phyloP scores from a whole-genome alignment of 2,329 filamentous ascomycete genomes.

The Diplodia intermedia region DNA sequence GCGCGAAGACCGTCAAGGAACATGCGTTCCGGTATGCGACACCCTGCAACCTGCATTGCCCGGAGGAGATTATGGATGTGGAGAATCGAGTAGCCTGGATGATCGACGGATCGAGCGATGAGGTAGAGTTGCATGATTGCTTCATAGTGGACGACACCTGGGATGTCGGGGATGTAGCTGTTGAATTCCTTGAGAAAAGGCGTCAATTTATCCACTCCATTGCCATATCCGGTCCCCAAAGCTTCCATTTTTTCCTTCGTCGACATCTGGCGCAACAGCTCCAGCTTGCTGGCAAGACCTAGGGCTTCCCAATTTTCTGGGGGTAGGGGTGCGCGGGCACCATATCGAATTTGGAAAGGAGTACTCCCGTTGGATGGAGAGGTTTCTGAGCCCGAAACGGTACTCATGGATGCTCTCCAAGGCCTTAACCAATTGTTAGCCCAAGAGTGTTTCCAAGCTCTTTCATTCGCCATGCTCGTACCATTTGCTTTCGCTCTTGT shows the following conservation, averaged over 20 bases:
- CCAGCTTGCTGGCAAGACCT: slow-evolving; percentile 9
- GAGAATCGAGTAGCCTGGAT: slow-evolving; percentile 18
- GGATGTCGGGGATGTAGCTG: slow-evolving; percentile 18
- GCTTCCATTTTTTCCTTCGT: slow-evolving; percentile 15
- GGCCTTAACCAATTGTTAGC: slow-evolving; percentile 21
- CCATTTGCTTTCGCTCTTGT: not conserved
- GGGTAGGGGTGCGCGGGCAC: not conserved
- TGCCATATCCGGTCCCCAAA: slow-evolving; percentile 22
- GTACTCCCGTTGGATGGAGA: not conserved
- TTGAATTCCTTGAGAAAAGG: slow-evolving; percentile 28
- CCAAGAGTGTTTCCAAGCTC: slow-evolving; percentile 8
- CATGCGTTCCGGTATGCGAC: slow-evolving; percentile 21
- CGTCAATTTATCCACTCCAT: not conserved
- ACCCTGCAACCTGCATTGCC: slow-evolving; percentile 24
- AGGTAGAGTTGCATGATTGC: slow-evolving; percentile 24
- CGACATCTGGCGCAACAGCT: slow-evolving; percentile 7
- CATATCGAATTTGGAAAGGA: not conserved
- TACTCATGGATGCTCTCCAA: slow-evolving; percentile 19
- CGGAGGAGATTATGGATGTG: slow-evolving; percentile 3
- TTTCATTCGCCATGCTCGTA: slow-evolving; percentile 18
- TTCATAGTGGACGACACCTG: slow-evolving; percentile 18
- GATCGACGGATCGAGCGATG: not conserved
- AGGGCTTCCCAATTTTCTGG: not conserved
- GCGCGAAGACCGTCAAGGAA: slow-evolving; percentile 16
- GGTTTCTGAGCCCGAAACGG: not conserved